Evolutionary conservation across 345 rosid species (phyloP), one percentile per base, ranked within the genome.

Genomic region (Limnanthes douglasii): DNA sequence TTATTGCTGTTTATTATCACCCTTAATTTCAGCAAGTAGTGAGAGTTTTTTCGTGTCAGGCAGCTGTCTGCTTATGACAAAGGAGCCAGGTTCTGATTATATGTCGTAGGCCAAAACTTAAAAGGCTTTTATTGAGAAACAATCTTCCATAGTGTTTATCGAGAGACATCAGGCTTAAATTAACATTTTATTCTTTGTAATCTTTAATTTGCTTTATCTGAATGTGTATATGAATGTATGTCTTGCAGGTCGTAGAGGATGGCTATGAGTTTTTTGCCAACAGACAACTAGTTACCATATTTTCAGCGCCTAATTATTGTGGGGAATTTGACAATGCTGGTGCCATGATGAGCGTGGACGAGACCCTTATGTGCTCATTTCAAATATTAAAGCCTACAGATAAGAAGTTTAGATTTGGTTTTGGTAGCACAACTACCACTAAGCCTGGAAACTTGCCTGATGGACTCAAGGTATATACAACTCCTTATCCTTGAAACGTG

Each of bases 311-410:
- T 11, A 84, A 84, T 64, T 84, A 84, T 50, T 84, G 93, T 0
- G 96, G 96, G 11, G 96, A 85, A 62, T 85, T 85, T 46, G 86
- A 85, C 61, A 85, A 85, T 41, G 81, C 90, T 11, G 96, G 93
- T 27, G 93, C 96, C 21, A 73, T 85, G 93, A 85, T 85, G 93
- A 80, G 93, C 41, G 90, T 85, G 39, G 96, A 85, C 46, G 85
- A 85, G 38, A 73, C 82, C 68, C 63, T 85, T 30, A 76, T 80
- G 90, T 85, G 96, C 54, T 85, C 96, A 15, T 85, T 85, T 58
- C 93, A 80, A 61, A 76, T 85, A 46, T 77, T 85, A 33, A 85
- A 80, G 63, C 93, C 93, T 18, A 53, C 79, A 4, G 95, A 85
- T 8, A 76, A 53, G 45, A 65, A 64, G 48, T 2, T 49, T 5